Base-by-base conservation (phyloP, 371 early-diverging fungal species). In the Rhizopus sp. region DNA sequence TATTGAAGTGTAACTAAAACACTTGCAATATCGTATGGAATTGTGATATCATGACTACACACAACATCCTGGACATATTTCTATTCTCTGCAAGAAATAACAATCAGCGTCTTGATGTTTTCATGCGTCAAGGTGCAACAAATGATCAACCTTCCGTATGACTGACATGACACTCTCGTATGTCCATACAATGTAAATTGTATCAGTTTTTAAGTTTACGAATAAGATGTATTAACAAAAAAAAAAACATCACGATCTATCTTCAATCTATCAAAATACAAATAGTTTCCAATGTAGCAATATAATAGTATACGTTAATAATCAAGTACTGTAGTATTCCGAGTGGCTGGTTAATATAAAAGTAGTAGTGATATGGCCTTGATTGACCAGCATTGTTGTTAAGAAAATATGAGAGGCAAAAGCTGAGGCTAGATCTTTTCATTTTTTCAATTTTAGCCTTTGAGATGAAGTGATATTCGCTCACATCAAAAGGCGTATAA, bases 1-100 rank as follows among this genome's bases (percentile, higher is more conserved):
- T 42, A 17, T 42, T 42, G 44, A 0, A 42, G 34, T 51, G 52
- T 15, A 35, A 17, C n/a, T 15, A 51, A n/a, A 51, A 39, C 39
- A 51, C 10, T 38, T 51, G 52, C 34, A 35, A 39, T 51, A 39
- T n/a, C 17, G 38, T 51, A 37, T 38, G 52, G 52, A 51, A 51
- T 39, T 39, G 52, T 17, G 52, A 51, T 29, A 17, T 51, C 15
- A 51, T 38, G 15, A 39, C 52, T 51, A 17, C 52, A 7, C 7
- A 39, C 8, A 51, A 51, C 52, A 51, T 38, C 10, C 38, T 38
- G 0, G 17, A 38, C 16, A 17, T 51, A 23, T 35, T n/a, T 51
- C 8, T 51, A 37, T 34, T 33, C n/a, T 8, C 44, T 42, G 13
- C 44, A 42, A 17, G 6, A 42, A 42, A 42, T 15, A 42, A 37